Evolutionary conservation across 2,329 filamentous ascomycete species (phyloP).

Genomic region (Apiospora kogelbergensis): DNA sequence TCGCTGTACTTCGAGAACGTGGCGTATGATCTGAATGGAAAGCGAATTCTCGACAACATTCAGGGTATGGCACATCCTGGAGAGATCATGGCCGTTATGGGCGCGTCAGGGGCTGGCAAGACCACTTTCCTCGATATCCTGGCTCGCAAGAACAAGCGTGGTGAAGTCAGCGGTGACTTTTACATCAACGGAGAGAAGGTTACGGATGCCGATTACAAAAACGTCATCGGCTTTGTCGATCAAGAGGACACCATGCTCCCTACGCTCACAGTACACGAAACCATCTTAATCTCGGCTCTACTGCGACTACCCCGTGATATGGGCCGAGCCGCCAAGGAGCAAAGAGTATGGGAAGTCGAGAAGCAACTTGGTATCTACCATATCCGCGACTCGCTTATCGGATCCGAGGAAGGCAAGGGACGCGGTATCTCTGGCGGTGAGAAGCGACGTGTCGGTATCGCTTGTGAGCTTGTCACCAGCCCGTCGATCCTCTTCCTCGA

Average conservation of each 20-base stretch:
- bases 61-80: conserved; percentile 88
- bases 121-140: conserved; percentile 96
- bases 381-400: conserved; percentile 93
- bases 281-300: conserved; percentile 90
- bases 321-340: conserved; percentile 83
- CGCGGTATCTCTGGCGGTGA: conserved; percentile 97
- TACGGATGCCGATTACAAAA: conserved; percentile 79
- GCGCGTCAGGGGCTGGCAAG: conserved; percentile 94
- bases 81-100: conserved; percentile 98
- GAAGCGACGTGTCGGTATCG: conserved; percentile 93
- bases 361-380: conserved; percentile 92
- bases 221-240: conserved; percentile 93
- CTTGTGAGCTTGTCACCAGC: conserved; percentile 95
- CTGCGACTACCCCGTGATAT: conserved; percentile 91
- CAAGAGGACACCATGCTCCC: conserved; percentile 97
- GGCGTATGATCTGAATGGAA: conserved; percentile 82
- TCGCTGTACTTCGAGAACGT: conserved; percentile 87
- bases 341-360: conserved; percentile 89
- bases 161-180: conserved; percentile 74
- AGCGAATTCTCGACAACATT: conserved; percentile 77
- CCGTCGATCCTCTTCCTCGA: conserved; percentile 97
- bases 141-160: conserved; percentile 95
- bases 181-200: conserved; percentile 94
- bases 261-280: conserved; percentile 95
- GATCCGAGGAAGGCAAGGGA: conserved; percentile 90